Percentiles rank a stretch among this genome's conserved stretches.
Conservation (phyloP, 495 filamentous ascomycete genomes). For the Staphylotrichum longicolle region DNA sequence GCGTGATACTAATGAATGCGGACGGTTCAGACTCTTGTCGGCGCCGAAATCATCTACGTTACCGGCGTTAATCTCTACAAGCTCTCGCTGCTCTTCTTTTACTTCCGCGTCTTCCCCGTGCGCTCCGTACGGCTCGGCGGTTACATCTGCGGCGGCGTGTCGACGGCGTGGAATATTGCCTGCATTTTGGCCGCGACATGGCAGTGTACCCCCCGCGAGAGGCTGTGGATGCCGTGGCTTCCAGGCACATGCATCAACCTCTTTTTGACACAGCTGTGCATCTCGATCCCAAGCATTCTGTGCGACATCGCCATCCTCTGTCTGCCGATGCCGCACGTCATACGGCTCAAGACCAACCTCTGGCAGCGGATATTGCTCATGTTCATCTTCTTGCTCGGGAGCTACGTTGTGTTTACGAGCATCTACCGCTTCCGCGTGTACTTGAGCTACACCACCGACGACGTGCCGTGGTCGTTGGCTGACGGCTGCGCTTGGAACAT, state of each 20-base stretch:
- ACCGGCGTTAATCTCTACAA: slow-evolving; percentile 14
- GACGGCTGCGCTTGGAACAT: slow-evolving; percentile 13
- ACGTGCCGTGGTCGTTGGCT: slow-evolving; percentile 11
- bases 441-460: slow-evolving; percentile 10
- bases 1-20: background rate
- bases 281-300: slow-evolving; percentile 15
- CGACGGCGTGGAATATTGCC: slow-evolving; percentile 10
- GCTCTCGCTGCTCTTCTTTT: slow-evolving; percentile 13
- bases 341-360: slow-evolving; percentile 13
- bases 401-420: slow-evolving; percentile 15
- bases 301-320: slow-evolving; percentile 17
- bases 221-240: slow-evolving; percentile 11
- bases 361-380: slow-evolving; percentile 5
- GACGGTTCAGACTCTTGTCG: slow-evolving; percentile 1
- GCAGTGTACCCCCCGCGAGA: slow-evolving; percentile 11
- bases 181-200: slow-evolving; percentile 13
- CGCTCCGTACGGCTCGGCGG: slow-evolving; percentile 15
- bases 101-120: slow-evolving; percentile 15
- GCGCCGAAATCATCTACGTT: slow-evolving; percentile 15
- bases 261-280: slow-evolving; percentile 14
- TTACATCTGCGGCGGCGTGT: slow-evolving; percentile 15
- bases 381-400: slow-evolving; percentile 8
- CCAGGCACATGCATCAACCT: slow-evolving; percentile 13
- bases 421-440: slow-evolving; percentile 14
- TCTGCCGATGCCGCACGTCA: slow-evolving; percentile 14